Evolutionary conservation across 2,329 filamentous ascomycete species (phyloP).

Genomic region (Samsoniella hepiali): DNA sequence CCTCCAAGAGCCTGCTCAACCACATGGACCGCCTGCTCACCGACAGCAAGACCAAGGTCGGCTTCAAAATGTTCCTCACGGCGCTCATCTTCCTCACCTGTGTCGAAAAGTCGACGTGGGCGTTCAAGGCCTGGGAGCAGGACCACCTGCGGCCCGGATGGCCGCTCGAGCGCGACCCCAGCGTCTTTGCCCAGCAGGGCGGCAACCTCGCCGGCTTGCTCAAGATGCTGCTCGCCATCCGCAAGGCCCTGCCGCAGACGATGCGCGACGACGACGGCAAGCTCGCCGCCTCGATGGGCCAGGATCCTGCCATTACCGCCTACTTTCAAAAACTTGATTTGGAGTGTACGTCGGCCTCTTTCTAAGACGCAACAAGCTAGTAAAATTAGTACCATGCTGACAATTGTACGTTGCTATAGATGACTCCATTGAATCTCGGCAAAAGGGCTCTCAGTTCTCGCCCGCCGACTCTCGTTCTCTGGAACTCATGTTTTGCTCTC

Average conservation of each 20-base stretch:
- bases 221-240: slow-evolving; percentile 59
- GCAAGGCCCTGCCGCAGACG: slow-evolving; percentile 56
- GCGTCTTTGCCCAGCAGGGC: slow-evolving; percentile 56
- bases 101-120: slow-evolving; percentile 66
- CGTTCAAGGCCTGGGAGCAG: slow-evolving; percentile 66
- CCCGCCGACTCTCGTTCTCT: slow-evolving; percentile 48
- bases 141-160: slow-evolving; percentile 56
- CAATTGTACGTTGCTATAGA: slow-evolving; percentile 18
- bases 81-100: slow-evolving; percentile 62
- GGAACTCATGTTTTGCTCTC: slow-evolving; percentile 49
- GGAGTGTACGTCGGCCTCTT: slow-evolving; percentile 46
- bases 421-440: slow-evolving; percentile 39
- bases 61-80: slow-evolving; percentile 60
- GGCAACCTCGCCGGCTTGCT: slow-evolving; percentile 56
- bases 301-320: slow-evolving; percentile 42
- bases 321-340: slow-evolving; percentile 58
- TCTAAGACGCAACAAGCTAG: background rate
- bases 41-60: slow-evolving; percentile 57
- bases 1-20: slow-evolving; percentile 56
- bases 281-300: slow-evolving; percentile 42
- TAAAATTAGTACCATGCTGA: background rate
- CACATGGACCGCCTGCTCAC: slow-evolving; percentile 60
- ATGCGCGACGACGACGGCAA: slow-evolving; percentile 45
- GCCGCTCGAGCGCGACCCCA: slow-evolving; percentile 57
- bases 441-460: slow-evolving; percentile 51